phyloP scores from a whole-genome alignment of 805 yeast genomes.

The Cyberlindnera mycetangii region DNA sequence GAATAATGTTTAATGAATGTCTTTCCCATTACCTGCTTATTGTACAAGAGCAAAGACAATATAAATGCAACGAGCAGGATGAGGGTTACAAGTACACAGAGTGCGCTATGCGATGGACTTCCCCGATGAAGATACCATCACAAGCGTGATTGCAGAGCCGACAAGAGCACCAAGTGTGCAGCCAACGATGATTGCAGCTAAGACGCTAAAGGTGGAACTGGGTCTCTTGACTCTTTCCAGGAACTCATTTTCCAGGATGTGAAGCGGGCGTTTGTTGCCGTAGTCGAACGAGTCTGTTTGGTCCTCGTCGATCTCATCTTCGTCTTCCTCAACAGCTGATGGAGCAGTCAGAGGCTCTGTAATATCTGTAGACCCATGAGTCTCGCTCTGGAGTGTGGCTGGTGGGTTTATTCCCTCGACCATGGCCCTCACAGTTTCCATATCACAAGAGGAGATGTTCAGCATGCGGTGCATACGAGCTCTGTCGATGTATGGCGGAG shows the following conservation, averaged over 20 bases:
- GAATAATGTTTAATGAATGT: no score
- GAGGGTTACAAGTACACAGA: neutral
- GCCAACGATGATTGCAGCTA: neutral
- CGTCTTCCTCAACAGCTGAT: neutral
- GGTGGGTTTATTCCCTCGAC: neutral
- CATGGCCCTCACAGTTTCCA: conserved; percentile 10
- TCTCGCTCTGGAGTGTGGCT: neutral
- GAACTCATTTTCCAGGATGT: neutral
- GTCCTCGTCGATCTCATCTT: conserved; percentile 10
- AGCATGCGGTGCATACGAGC: conserved; percentile 10
- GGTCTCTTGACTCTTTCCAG: neutral
- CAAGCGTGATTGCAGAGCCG: conserved; percentile 6
- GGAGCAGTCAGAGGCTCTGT: neutral
- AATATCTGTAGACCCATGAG: neutral
- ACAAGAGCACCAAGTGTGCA: conserved; percentile 8
- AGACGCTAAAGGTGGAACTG: neutral
- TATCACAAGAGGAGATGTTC: conserved; percentile 13
- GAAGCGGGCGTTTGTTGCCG: neutral
- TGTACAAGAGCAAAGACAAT: no score
- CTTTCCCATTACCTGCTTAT: no score
- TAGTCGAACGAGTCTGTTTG: conserved; percentile 4
- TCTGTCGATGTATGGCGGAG: conserved; percentile 13
- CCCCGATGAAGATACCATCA: conserved; percentile 3
- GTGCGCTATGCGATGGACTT: neutral
- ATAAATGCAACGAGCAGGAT: neutral